Percentiles rank a stretch among this genome's conserved stretches.
These are phyloP conservation scores for Jamesozyma jinghongensis DNA, from an alignment of 805 yeast species.

Conservation along the genomic window DNA sequence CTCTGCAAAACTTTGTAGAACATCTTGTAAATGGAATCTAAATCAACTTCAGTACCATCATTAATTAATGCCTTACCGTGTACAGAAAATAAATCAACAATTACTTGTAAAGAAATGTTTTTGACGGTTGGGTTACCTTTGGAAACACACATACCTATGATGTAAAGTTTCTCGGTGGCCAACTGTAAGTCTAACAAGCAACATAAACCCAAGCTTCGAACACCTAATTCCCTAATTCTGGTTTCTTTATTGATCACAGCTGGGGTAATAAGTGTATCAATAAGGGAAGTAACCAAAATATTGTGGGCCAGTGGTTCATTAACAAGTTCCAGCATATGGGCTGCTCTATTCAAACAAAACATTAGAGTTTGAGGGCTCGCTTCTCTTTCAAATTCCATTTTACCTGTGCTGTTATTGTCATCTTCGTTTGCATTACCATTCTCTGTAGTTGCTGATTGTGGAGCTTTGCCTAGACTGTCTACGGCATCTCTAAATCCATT, in stretches of 20 bases:
- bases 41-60: slow-evolving; percentile 53
- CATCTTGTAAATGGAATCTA: slow-evolving; percentile 56
- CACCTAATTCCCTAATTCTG: slow-evolving; percentile 53
- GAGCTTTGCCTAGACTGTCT: slow-evolving; percentile 33
- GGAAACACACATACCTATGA: slow-evolving; percentile 62
- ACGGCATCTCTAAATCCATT: slow-evolving; percentile 42
- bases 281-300: slow-evolving; percentile 54
- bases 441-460: no score
- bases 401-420: not conserved
- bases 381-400: slow-evolving; percentile 20
- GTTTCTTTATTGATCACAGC: slow-evolving; percentile 55
- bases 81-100: slow-evolving; percentile 68
- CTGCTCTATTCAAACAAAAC: slow-evolving; percentile 61
- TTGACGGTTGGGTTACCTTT: slow-evolving; percentile 57
- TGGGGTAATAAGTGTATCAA: slow-evolving; percentile 71
- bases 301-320: slow-evolving; percentile 58
- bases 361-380: slow-evolving; percentile 38
- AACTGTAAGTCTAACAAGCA: slow-evolving; percentile 58
- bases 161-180: slow-evolving; percentile 54
- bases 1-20: slow-evolving; percentile 58
- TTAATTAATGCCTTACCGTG: slow-evolving; percentile 67
- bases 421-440: slow-evolving; percentile 12
- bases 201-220: slow-evolving; percentile 70
- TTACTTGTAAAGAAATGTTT: slow-evolving; percentile 53
- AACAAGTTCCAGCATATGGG: slow-evolving; percentile 58